These are phyloP conservation scores for Aspergillus campestris DNA, from an alignment of 495 filamentous ascomycete species.

Conservation along the genomic window DNA sequence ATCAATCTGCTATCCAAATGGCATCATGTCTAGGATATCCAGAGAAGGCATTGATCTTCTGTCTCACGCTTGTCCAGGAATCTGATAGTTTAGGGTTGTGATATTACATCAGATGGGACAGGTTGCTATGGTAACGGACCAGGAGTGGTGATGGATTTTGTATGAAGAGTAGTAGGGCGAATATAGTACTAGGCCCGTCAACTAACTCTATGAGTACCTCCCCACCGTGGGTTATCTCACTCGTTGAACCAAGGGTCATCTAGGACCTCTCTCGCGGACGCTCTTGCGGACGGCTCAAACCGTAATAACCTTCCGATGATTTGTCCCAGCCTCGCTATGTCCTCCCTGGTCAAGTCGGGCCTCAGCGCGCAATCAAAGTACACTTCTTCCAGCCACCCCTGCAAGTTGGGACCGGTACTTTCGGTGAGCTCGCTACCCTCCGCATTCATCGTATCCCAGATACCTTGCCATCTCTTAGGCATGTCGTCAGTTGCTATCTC, in stretches of 20 bases:
- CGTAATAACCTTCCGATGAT: conserved; percentile 23
- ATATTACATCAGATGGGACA: too few relatives aligned
- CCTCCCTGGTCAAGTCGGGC: conserved; percentile 20
- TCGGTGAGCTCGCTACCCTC: conserved; percentile 3
- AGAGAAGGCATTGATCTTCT: too few relatives aligned
- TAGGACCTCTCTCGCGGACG: conserved; percentile 24
- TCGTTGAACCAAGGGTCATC: conserved; percentile 28
- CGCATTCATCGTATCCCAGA: conserved; percentile 12
- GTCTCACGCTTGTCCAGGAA: too few relatives aligned
- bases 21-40: too few relatives aligned
- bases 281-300: conserved; percentile 26
- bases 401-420: conserved; percentile 16
- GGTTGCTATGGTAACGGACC: too few relatives aligned
- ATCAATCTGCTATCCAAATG: too few relatives aligned
- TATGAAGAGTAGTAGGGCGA: too few relatives aligned
- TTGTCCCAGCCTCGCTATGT: conserved; percentile 21
- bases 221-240: too few relatives aligned
- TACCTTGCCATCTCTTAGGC: conserved; percentile 23
- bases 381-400: conserved; percentile 30
- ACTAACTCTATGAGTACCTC: too few relatives aligned
- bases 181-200: too few relatives aligned
- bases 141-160: too few relatives aligned
- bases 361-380: conserved; percentile 21
- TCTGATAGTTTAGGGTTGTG: too few relatives aligned
- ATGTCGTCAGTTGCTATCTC: conserved; percentile 24